Evolutionary conservation across 805 yeast genomes (phyloP), one percentile per base, ranked within the genome.

Genomic region (Metahyphopichia silvanorum): DNA sequence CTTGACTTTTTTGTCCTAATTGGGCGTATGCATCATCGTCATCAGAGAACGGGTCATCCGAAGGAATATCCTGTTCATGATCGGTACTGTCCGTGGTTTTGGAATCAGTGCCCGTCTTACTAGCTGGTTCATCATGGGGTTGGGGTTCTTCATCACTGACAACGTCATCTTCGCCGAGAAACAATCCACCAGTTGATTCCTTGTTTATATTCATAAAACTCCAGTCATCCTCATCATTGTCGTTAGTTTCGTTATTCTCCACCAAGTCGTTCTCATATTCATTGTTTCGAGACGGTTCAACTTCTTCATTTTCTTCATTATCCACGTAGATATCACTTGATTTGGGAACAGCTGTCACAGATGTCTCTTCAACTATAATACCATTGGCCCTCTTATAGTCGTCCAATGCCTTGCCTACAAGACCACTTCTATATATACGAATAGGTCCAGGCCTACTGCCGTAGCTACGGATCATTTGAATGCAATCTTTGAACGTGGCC

Each of bases 401-500:
- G 12, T 45, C 33, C 13, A 60, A 31, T 32, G 60, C 62, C 22
- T 43, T 36, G 3, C 57, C 60, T 3, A 60, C 40, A 34, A 58
- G 43, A 29, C 49, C 54, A 13, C 47, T 42, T 43, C 68, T 47
- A 33, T 60, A 60, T 4, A 51, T 22, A 31, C 46, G 55, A 19
- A 77, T 55, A 10, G 54, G 57, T 12, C 62, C 55, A 15, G 71
- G 40, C 54, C 55, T 53, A 16, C 51, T 57, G 10, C 84, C 80
- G 25, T 77, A 66, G 11, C 66, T 57, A 25, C 71, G 64, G 30
- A 79, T 56, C 43, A 82, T 56, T 16, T 68, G 63, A 1, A 82
- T 58, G 47, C 88, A 79, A 53, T 86, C 94, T 29, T 66, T 64
- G 43, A 88, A 85, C 40, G 76, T 79, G 11, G 93, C 86, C 60